Percentiles rank a stretch among this genome's conserved stretches.
Conservation (phyloP, 2,329 filamentous ascomycete genomes). For the Fusarium scirpi region DNA sequence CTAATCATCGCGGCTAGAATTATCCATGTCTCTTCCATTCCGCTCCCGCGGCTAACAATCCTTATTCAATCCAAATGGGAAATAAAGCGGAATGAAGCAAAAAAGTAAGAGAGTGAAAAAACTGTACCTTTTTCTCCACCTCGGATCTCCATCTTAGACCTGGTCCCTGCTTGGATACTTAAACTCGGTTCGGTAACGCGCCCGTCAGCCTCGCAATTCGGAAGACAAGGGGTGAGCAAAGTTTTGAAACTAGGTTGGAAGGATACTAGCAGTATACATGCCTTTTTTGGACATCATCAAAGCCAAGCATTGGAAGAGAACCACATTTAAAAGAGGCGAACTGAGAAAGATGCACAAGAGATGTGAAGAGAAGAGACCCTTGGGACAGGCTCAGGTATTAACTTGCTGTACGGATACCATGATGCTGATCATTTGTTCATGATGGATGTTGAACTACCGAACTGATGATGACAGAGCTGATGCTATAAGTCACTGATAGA, state of each 20-base stretch:
- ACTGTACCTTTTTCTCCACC: conserved; percentile 22
- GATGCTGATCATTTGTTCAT: conserved; percentile 21
- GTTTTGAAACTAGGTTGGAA: conserved; percentile 26
- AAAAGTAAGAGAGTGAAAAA: background rate
- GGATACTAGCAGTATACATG: conserved; percentile 22
- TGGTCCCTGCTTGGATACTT: conserved; percentile 17
- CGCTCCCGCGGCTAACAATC: background rate
- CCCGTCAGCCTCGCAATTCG: conserved; percentile 42
- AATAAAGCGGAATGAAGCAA: background rate
- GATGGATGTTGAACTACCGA: conserved; percentile 1
- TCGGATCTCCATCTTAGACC: conserved; percentile 22
- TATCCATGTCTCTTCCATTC: conserved; percentile 7
- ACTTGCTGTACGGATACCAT: conserved; percentile 1
- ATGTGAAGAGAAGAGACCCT: background rate
- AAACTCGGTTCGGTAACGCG: conserved; percentile 23
- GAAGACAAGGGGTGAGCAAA: background rate
- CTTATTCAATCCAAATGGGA: conserved; percentile 6
- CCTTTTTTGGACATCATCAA: conserved; percentile 20
- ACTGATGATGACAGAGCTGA: background rate
- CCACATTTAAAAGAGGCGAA: conserved; percentile 27
- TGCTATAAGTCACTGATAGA: background rate
- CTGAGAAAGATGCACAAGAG: background rate
- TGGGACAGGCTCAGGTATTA: background rate
- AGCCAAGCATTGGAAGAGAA: conserved; percentile 21
- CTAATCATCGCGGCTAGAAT: background rate